A percentile compares a stretch with the other conserved stretches of the same genome.
Conservation (phyloP, 257 asterid genomes). For the Nicotiana tomentosiformis region DNA sequence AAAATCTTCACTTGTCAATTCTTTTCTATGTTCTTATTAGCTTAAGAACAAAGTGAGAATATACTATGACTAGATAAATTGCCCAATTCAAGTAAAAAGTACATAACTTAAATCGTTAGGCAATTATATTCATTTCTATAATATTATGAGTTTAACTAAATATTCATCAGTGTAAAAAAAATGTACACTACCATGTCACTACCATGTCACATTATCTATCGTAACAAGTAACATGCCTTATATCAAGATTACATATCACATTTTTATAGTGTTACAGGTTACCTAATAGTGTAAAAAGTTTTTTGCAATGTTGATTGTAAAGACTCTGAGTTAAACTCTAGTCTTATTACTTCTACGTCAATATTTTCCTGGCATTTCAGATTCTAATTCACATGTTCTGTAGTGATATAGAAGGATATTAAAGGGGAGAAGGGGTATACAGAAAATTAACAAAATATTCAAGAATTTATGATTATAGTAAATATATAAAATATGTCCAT, state of each 20-base stretch:
- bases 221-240: too few relatives aligned
- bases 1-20: background rate
- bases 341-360: too few relatives aligned
- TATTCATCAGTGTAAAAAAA: background rate
- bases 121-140: background rate
- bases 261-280: too few relatives aligned
- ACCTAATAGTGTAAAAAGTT: too few relatives aligned
- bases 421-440: background rate
- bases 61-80: background rate
- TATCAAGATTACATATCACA: too few relatives aligned
- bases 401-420: background rate
- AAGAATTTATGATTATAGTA: constrained; percentile 9
- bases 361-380: too few relatives aligned
- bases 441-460: background rate
- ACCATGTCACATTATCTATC: too few relatives aligned
- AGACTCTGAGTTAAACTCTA: too few relatives aligned
- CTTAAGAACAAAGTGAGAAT: background rate
- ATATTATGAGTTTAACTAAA: background rate
- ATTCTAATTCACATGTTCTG: too few relatives aligned
- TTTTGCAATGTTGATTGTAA: too few relatives aligned
- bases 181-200: too few relatives aligned
- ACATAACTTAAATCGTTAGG: background rate
- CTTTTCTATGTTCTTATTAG: background rate
- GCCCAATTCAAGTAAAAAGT: background rate
- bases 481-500: constrained; percentile 19